Evolutionary conservation across 2,329 filamentous ascomycete species (phyloP), one percentile per base, ranked within the genome.

Genomic region (Cladophialophora exuberans): DNA sequence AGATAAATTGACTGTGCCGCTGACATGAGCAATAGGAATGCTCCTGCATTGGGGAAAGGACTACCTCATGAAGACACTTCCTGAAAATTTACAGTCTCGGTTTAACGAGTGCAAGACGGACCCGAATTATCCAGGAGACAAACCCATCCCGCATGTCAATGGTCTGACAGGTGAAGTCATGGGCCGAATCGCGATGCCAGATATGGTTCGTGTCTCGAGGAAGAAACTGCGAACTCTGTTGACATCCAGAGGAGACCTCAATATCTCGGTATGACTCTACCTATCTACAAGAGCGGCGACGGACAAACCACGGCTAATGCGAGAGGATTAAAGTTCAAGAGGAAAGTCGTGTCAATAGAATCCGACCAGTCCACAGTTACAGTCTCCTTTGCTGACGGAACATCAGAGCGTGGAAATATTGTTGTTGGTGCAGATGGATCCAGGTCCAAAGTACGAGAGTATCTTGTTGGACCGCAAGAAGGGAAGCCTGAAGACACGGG

Each of bases 11-110:
- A 49, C 10, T 31, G 18, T 10, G 35, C 35, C 11, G n/a, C n/a
- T 26, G 18, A 26, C n/a, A 23, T n/a, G 26, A 23, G 17, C 13
- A 39, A n/a, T 13, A 52, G 48, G 48, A 35, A 72, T 75, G 26
- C 64, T 72, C 9, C 58, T 75, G 18, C 72, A 73, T 61, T 75
- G 72, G 73, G 72, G 69, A 10, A 66, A 73, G 61, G 65, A 69
- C 1, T 61, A 62, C 9, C 64, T 75, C 51, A 55, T 49, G 42
- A 62, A 66, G 31, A 59, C 73, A 36, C 63, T 74, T 2, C 70
- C 72, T 1, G 49, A 65, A 6, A 59, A 65, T 7, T 55, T 73
- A 5, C 43, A 67, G 11, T 61, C 56, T 6, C 61, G 62, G 13
- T 54, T 74, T 4, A 56, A 64, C 5, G 35, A 58, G 20, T 66